These are phyloP conservation scores for Flaveria trinervia DNA, from an alignment of 129 eudicot genomes.

Conservation along the genomic window DNA sequence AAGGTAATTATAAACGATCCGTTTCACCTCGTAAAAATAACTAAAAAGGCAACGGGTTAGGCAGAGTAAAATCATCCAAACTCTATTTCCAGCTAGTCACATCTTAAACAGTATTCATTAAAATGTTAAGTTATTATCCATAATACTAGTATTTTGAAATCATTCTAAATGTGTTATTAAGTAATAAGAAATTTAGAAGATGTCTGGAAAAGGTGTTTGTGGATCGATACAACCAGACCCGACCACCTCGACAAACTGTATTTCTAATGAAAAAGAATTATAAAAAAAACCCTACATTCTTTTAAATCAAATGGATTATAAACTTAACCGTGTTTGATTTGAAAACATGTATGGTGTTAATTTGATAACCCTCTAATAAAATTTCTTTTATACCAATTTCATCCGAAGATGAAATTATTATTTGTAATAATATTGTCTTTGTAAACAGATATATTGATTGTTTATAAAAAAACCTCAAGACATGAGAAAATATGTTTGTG, in stretches of 20 bases:
- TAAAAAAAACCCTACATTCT: too few relatives aligned
- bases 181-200: too few relatives aligned
- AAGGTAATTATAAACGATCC: too few relatives aligned
- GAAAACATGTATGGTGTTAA: neutral
- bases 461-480: too few relatives aligned
- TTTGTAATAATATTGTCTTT: neutral
- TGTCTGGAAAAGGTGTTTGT: neutral
- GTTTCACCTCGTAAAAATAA: too few relatives aligned
- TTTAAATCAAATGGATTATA: too few relatives aligned
- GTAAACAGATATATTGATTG: too few relatives aligned
- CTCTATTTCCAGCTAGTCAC: neutral
- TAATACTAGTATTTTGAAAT: neutral
- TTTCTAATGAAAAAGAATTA: too few relatives aligned
- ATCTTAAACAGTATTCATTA: neutral
- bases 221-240: too few relatives aligned
- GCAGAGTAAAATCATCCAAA: too few relatives aligned
- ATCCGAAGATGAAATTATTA: neutral
- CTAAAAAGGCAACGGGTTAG: too few relatives aligned
- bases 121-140: neutral
- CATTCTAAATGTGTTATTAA: neutral
- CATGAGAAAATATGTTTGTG: neutral
- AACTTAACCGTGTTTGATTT: neutral
- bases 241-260: neutral
- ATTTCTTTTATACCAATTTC: neutral
- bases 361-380: neutral